phyloP scores from a whole-genome alignment of 75 land plant genomes.

The Pinus taeda region DNA sequence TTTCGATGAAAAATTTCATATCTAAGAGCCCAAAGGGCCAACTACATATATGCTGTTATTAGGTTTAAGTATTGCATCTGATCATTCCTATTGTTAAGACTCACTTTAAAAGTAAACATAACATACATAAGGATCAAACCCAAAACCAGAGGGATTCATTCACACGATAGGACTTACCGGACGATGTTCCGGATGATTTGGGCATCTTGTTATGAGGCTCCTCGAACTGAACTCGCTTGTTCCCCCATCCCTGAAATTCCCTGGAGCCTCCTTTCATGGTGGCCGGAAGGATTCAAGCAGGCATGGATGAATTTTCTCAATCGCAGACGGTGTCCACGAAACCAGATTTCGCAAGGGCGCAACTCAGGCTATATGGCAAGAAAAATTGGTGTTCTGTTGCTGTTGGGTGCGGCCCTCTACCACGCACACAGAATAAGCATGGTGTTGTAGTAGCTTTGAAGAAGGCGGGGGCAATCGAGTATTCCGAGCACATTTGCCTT shows the following conservation, averaged over 20 bases:
- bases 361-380: neutral
- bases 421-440: too few species aligned
- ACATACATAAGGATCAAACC: neutral
- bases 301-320: neutral
- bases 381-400: neutral
- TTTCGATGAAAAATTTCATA: neutral
- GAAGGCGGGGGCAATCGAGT: neutral
- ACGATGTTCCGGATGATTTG: neutral
- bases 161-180: neutral
- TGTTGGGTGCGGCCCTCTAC: neutral
- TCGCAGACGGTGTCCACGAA: neutral
- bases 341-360: neutral
- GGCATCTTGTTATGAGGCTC: slow-evolving; percentile 9
- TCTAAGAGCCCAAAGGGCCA: too few species aligned
- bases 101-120: neutral
- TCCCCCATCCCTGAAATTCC: slow-evolving; percentile 3
- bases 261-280: neutral
- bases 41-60: too few species aligned
- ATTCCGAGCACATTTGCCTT: neutral
- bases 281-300: neutral
- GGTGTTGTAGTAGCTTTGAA: too few species aligned
- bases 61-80: neutral
- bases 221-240: slow-evolving; percentile 9
- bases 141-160: neutral
- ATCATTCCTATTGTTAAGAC: neutral